A percentile compares a stretch with the other conserved stretches of the same genome.
phyloP scores from a whole-genome alignment of 805 yeast genomes.

The Cyberlindnera xishuangbannaensis region DNA sequence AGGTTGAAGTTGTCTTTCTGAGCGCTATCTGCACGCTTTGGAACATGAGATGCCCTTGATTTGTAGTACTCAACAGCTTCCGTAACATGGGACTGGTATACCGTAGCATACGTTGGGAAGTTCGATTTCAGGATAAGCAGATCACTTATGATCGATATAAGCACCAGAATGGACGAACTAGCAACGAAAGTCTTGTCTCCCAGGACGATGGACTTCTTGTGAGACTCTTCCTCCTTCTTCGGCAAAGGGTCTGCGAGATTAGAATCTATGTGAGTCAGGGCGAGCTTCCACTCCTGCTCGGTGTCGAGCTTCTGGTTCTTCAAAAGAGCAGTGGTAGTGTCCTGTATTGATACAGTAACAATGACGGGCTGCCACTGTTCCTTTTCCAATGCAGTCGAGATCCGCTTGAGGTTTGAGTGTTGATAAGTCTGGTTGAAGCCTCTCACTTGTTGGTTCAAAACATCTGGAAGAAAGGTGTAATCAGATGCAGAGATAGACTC shows the following conservation, averaged over 20 bases:
- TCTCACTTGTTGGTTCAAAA: slow-evolving; percentile 59
- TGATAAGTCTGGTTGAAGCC: slow-evolving; percentile 55
- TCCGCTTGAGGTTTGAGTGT: slow-evolving; percentile 38
- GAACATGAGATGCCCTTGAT: slow-evolving; percentile 31
- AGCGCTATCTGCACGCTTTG: slow-evolving; percentile 19
- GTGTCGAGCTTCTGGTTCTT: slow-evolving; percentile 43
- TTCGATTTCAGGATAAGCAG: slow-evolving; percentile 51
- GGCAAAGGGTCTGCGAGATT: slow-evolving; percentile 1
- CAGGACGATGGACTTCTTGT: slow-evolving; percentile 38
- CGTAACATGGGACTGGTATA: slow-evolving; percentile 37
- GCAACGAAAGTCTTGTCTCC: slow-evolving; percentile 54
- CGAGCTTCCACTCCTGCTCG: slow-evolving; percentile 39
- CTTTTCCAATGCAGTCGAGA: slow-evolving; percentile 47
- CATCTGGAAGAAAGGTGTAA: slow-evolving; percentile 53
- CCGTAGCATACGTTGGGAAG: slow-evolving; percentile 40
- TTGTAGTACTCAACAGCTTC: slow-evolving; percentile 48
- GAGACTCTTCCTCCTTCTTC: slow-evolving; percentile 14
- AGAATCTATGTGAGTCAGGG: slow-evolving; percentile 23
- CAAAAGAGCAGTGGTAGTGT: slow-evolving; percentile 43
- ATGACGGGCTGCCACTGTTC: slow-evolving; percentile 80
- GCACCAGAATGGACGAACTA: slow-evolving; percentile 40
- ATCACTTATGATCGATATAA: slow-evolving; percentile 40
- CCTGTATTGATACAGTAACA: slow-evolving; percentile 44
- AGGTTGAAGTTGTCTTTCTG: slow-evolving; percentile 27
- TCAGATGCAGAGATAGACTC: slow-evolving; percentile 72